A percentile compares a stretch with the other conserved stretches of the same genome.
These are phyloP conservation scores for Aspergillus pseudoterreus DNA, from an alignment of 2,329 filamentous ascomycete species.

Conservation along the genomic window DNA sequence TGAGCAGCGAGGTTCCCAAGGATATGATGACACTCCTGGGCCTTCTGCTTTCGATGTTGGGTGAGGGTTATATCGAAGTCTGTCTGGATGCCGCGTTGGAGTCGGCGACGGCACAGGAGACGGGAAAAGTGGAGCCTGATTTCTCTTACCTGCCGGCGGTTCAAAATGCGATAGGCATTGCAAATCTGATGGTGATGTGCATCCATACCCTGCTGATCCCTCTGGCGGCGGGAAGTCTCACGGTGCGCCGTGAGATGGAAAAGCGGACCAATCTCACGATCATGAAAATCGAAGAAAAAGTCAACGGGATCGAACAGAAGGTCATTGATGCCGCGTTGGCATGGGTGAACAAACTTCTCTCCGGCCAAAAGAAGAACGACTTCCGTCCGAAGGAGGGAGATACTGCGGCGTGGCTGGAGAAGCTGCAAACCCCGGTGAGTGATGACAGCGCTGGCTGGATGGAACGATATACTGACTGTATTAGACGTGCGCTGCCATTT, in stretches of 20 bases:
- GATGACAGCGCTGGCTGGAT: not conserved
- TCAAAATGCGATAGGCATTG: slow-evolving; percentile 78
- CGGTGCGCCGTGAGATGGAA: slow-evolving; percentile 84
- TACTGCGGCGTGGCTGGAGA: slow-evolving; percentile 57
- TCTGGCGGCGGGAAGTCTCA: slow-evolving; percentile 83
- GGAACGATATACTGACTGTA: slow-evolving; percentile 7
- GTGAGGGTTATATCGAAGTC: slow-evolving; percentile 71
- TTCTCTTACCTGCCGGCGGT: slow-evolving; percentile 76
- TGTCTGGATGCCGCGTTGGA: slow-evolving; percentile 69
- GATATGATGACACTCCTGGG: slow-evolving; percentile 83
- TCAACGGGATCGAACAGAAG: slow-evolving; percentile 66
- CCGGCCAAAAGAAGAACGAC: slow-evolving; percentile 79
- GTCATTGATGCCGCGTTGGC: slow-evolving; percentile 70
- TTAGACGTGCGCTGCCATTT: slow-evolving; percentile 73
- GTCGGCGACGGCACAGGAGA: slow-evolving; percentile 71
- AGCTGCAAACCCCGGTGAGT: slow-evolving; percentile 68
- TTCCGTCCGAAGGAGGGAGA: slow-evolving; percentile 83
- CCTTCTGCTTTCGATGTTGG: slow-evolving; percentile 81
- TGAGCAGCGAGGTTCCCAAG: slow-evolving; percentile 83
- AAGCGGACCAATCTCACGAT: slow-evolving; percentile 72
- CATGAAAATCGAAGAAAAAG: slow-evolving; percentile 78
- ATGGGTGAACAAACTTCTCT: slow-evolving; percentile 70
- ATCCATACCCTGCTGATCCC: slow-evolving; percentile 87
- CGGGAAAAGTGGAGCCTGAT: slow-evolving; percentile 78
- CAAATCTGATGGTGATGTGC: slow-evolving; percentile 89